Conservation (phyloP, 768 basidiomycete genomes). For the Leccinum boreale region DNA sequence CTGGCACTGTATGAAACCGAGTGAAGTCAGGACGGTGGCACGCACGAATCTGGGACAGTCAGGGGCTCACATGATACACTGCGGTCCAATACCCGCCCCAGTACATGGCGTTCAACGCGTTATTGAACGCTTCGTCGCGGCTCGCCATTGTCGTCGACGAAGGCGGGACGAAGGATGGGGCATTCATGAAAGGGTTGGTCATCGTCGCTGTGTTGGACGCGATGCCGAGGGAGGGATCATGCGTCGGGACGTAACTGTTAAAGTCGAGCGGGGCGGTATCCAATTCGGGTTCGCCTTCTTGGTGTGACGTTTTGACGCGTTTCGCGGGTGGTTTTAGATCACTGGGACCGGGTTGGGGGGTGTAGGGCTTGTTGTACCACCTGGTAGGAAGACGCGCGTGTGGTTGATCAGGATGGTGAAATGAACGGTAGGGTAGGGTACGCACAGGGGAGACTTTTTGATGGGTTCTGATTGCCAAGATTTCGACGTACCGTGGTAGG, state of each 20-base stretch:
- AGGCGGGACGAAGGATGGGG: conserved; percentile 30
- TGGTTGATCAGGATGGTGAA: not conserved
- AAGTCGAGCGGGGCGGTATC: conserved; percentile 69
- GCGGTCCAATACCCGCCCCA: conserved; percentile 90
- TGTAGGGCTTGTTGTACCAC: conserved; percentile 71
- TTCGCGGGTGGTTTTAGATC: conserved; percentile 1
- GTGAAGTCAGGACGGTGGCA: not conserved
- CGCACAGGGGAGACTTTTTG: conserved; percentile 72
- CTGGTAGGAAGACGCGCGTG: conserved; percentile 33
- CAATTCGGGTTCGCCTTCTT: conserved; percentile 25
- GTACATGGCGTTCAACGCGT: conserved; percentile 77
- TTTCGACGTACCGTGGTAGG: conserved; percentile 64
- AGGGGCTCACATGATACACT: conserved; percentile 65
- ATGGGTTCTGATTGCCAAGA: conserved; percentile 67
- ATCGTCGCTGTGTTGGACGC: conserved; percentile 16
- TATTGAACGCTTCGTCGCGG: conserved; percentile 74
- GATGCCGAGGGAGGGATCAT: conserved; percentile 59
- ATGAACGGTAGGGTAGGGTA: conserved; percentile 7
- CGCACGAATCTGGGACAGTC: not conserved
- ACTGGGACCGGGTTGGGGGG: conserved; percentile 11
- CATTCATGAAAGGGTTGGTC: conserved; percentile 4
- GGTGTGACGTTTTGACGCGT: not conserved
- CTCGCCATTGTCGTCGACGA: conserved; percentile 41
- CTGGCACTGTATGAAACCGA: conserved; percentile 31
- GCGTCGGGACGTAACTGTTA: conserved; percentile 63